phyloP scores from a whole-genome alignment of 306 rosid species.

The Aeschynomene evenia region DNA sequence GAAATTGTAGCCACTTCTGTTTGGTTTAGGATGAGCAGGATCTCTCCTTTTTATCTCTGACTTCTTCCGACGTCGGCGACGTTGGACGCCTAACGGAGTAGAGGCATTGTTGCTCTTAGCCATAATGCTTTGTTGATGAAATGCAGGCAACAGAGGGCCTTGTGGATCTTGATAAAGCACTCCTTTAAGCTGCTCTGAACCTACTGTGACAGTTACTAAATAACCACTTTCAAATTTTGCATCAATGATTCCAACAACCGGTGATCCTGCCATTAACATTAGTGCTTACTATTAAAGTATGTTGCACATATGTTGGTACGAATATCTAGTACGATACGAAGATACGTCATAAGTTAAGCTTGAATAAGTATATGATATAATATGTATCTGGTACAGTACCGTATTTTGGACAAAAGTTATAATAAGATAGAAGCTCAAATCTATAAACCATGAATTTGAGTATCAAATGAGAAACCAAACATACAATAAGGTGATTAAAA shows the following conservation, averaged over 20 bases:
- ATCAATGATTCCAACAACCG: constrained; percentile 66
- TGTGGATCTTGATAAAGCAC: constrained; percentile 66
- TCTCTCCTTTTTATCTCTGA: constrained; percentile 79
- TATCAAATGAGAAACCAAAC: too few species aligned
- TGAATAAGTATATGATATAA: too few species aligned
- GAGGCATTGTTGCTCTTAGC: constrained; percentile 29
- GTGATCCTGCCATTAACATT: constrained; percentile 22
- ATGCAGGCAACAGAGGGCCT: constrained; percentile 17
- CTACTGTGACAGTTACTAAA: constrained; percentile 65
- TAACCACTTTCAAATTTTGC: constrained; percentile 83
- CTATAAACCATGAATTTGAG: too few species aligned
- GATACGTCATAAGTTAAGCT: too few species aligned
- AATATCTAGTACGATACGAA: too few species aligned
- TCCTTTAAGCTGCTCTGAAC: constrained; percentile 60
- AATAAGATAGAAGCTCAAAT: too few species aligned
- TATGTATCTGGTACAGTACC: too few species aligned
- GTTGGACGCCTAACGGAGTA: constrained; percentile 41
- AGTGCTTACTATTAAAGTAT: not conserved
- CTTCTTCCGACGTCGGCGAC: constrained; percentile 69
- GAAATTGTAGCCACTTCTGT: constrained; percentile 88
- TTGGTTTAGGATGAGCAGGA: constrained; percentile 89
- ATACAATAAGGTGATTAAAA: too few species aligned
- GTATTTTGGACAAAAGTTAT: too few species aligned
- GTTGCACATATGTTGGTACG: too few species aligned
- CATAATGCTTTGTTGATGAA: constrained; percentile 21